Conservation (phyloP, 768 basidiomycete species). For the Naganishia onofrii region DNA sequence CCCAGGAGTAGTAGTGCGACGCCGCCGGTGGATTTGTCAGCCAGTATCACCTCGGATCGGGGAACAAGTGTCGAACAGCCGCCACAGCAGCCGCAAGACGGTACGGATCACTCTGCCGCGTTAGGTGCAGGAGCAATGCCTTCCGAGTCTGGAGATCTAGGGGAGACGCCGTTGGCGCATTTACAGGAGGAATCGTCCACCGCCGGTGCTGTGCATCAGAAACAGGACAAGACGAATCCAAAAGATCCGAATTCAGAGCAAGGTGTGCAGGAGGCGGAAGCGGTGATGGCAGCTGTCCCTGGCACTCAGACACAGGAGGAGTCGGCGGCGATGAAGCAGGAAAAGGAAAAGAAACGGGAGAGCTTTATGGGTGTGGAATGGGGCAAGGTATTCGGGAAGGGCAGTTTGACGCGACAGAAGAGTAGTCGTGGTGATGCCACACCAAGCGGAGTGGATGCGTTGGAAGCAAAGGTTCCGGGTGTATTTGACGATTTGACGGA, state of each 20-base stretch:
- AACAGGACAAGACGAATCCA: constrained; percentile 17
- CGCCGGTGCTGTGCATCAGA: constrained; percentile 12
- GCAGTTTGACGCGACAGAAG: background rate
- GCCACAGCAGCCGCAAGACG: background rate
- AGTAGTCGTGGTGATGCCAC: background rate
- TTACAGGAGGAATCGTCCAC: constrained; percentile 1
- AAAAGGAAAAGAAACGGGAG: constrained; percentile 5
- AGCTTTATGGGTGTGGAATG: constrained; percentile 29
- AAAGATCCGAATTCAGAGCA: background rate
- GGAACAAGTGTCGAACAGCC: background rate
- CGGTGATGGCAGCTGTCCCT: constrained; percentile 24
- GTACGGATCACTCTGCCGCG: background rate
- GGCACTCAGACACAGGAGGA: constrained; percentile 24
- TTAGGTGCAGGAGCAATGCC: background rate
- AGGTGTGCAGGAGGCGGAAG: constrained; percentile 12
- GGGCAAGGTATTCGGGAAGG: constrained; percentile 27
- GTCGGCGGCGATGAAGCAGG: too few relatives aligned
- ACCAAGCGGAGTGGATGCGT: background rate
- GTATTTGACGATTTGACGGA: constrained; percentile 19
- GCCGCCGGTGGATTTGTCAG: background rate
- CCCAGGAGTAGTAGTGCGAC: background rate
- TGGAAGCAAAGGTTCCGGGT: constrained; percentile 26
- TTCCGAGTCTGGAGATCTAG: constrained; percentile 21
- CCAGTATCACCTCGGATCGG: background rate
- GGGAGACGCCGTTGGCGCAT: constrained; percentile 20